A percentile compares a stretch with the other conserved stretches of the same genome.
Evolutionary conservation across 345 rosid genomes (phyloP).

Genomic region (Sonneratia alba): DNA sequence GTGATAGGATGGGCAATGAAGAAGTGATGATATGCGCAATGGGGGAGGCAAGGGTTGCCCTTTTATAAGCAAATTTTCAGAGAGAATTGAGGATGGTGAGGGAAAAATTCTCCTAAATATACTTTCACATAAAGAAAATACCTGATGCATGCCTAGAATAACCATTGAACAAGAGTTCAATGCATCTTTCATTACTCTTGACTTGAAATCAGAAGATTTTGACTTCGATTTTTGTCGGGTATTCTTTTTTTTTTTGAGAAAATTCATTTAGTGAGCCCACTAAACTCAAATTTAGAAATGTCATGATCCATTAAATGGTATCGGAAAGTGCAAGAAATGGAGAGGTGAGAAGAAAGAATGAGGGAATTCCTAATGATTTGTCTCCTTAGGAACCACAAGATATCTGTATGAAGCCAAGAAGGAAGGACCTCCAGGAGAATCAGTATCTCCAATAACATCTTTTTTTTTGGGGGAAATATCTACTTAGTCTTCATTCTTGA

Average conservation of each 20-base stretch:
- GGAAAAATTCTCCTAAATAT: neutral
- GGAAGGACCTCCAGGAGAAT: constrained; percentile 18
- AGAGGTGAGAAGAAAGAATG: neutral
- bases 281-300: too few species aligned
- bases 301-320: too few species aligned
- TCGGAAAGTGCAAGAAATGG: neutral
- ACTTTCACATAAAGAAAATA: too few species aligned
- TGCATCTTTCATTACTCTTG: too few species aligned
- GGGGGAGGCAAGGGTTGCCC: constrained; percentile 34
- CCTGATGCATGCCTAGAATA: too few species aligned
- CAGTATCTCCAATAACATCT: constrained; percentile 17
- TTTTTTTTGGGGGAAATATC: too few species aligned
- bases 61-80: constrained; percentile 43
- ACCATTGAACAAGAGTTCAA: too few species aligned
- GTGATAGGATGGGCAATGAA: constrained; percentile 2
- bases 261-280: too few species aligned
- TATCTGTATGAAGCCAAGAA: constrained; percentile 4
- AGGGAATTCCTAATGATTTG: constrained; percentile 37
- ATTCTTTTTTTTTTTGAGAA: too few species aligned
- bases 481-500: too few species aligned
- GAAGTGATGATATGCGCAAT: constrained; percentile 25
- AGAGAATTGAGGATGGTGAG: neutral
- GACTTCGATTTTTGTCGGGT: too few species aligned
- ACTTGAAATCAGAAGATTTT: too few species aligned
- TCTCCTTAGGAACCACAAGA: constrained; percentile 44